These are phyloP conservation scores for Hypoxylon lenormandii DNA, from an alignment of 495 filamentous ascomycete species.

Conservation along the genomic window DNA sequence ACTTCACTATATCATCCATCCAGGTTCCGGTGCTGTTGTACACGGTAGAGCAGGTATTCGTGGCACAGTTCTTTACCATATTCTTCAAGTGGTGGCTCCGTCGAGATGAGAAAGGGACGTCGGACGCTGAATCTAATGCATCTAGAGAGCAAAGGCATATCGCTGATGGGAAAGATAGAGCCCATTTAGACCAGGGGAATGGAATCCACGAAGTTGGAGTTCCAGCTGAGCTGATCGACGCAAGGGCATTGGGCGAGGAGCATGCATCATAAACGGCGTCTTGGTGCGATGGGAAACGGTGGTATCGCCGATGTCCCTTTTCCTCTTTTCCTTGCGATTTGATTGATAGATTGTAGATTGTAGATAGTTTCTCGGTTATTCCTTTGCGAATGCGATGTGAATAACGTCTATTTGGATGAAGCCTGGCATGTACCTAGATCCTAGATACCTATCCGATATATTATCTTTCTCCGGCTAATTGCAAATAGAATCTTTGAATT, in stretches of 20 bases:
- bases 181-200: neutral
- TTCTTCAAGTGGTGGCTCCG: conserved; percentile 63
- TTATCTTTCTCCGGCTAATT: neutral
- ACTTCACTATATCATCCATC: conserved; percentile 64
- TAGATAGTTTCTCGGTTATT: too few relatives aligned
- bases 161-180: conserved; percentile 3
- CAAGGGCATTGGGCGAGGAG: conserved; percentile 4
- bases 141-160: conserved; percentile 29
- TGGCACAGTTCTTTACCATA: conserved; percentile 68
- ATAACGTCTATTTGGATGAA: too few relatives aligned
- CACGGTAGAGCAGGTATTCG: conserved; percentile 68
- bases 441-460: neutral
- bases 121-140: conserved; percentile 34
- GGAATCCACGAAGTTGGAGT: neutral
- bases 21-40: conserved; percentile 67
- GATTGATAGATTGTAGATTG: too few relatives aligned
- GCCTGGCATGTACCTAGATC: neutral
- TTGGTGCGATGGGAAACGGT: neutral
- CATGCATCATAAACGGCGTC: conserved; percentile 2
- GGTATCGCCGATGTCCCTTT: too few relatives aligned
- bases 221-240: neutral
- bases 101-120: conserved; percentile 43
- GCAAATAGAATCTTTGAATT: neutral
- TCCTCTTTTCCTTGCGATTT: too few relatives aligned
- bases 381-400: too few relatives aligned